Evolutionary conservation across 2,329 filamentous ascomycete genomes (phyloP).

Genomic region (Didymella lethalis): DNA sequence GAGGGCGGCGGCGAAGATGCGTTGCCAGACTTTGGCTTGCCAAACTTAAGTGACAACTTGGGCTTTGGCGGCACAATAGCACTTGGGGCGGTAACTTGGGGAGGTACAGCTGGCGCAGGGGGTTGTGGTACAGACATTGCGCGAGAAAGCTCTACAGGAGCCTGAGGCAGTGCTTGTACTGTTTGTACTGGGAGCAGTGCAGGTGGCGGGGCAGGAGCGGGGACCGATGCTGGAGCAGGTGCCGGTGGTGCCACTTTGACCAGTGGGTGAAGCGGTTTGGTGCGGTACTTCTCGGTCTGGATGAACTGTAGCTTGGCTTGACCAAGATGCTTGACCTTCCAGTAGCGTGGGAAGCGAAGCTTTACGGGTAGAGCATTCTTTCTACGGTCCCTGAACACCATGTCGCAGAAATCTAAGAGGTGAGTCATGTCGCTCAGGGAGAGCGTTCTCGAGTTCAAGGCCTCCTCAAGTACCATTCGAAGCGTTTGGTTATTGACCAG

Average conservation of each 20-base stretch:
- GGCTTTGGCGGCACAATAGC: constrained; percentile 18
- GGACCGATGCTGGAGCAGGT: constrained; percentile 13
- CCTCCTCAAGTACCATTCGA: constrained; percentile 64
- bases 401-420: constrained; percentile 64
- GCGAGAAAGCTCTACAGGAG: constrained; percentile 6
- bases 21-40: constrained; percentile 18
- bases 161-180: constrained; percentile 7
- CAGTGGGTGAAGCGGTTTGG: constrained; percentile 23
- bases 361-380: constrained; percentile 59
- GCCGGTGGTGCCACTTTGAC: constrained; percentile 19
- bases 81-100: constrained; percentile 4
- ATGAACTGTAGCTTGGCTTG: constrained; percentile 52
- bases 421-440: constrained; percentile 63
- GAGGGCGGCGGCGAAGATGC: constrained; percentile 29
- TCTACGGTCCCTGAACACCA: constrained; percentile 60
- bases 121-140: constrained; percentile 1
- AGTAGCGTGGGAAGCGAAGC: constrained; percentile 65
- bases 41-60: constrained; percentile 38
- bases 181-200: background rate
- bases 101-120: constrained; percentile 4
- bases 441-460: constrained; percentile 60
- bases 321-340: constrained; percentile 62
- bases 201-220: constrained; percentile 3
- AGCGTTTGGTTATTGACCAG: constrained; percentile 59
- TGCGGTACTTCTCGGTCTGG: constrained; percentile 35